phyloP scores from a whole-genome alignment of 345 rosid genomes.

The Xanthoceras sorbifolium region DNA sequence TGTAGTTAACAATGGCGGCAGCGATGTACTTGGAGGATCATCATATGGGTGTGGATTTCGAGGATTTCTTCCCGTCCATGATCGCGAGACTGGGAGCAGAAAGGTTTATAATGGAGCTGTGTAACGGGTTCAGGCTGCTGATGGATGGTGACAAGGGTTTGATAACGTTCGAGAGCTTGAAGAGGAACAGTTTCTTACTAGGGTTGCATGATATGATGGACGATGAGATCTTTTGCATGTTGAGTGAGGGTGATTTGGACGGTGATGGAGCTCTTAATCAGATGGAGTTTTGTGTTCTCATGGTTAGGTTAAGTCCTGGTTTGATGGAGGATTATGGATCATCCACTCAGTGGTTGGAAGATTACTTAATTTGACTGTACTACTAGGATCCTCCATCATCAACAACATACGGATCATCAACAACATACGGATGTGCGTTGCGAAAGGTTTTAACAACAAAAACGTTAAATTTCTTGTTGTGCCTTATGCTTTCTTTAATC shows the following conservation, averaged over 20 bases:
- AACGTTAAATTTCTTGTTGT: too few relatives aligned
- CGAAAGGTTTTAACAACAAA: too few relatives aligned
- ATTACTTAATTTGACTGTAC: background rate
- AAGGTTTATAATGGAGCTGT: conserved; percentile 57
- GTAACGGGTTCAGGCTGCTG: conserved; percentile 55
- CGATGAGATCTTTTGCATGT: conserved; percentile 61
- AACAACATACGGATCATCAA: too few relatives aligned
- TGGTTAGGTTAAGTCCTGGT: conserved; percentile 65
- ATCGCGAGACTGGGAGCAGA: conserved; percentile 51
- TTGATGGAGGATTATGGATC: conserved; percentile 39
- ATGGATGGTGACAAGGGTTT: conserved; percentile 65
- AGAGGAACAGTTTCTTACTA: conserved; percentile 50
- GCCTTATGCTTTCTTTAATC: too few relatives aligned
- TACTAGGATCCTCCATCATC: too few relatives aligned
- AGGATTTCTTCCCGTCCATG: conserved; percentile 68
- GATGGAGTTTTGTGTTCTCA: conserved; percentile 68
- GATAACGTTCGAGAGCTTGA: conserved; percentile 72
- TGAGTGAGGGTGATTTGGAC: conserved; percentile 64
- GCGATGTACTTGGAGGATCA: conserved; percentile 6
- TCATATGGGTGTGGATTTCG: conserved; percentile 37
- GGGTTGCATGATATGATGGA: conserved; percentile 60
- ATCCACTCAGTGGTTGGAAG: conserved; percentile 33
- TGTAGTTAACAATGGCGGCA: background rate
- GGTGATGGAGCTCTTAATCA: conserved; percentile 69
- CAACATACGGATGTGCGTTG: too few relatives aligned